Evolutionary conservation across 2,329 filamentous ascomycete species (phyloP).

Genomic region (Colletotrichum scovillei): DNA sequence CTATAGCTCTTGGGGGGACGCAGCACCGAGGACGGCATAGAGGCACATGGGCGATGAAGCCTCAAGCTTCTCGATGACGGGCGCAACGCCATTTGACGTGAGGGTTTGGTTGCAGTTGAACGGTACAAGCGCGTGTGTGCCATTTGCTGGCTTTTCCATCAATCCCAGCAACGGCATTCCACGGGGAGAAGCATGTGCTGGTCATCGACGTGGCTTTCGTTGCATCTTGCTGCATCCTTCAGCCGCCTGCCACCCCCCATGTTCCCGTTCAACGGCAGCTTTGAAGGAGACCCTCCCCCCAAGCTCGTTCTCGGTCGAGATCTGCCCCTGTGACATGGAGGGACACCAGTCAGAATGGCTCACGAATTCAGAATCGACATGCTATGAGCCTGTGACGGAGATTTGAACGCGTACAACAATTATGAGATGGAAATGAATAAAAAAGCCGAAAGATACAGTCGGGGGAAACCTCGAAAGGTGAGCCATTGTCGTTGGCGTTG

Average conservation of each 20-base stretch:
- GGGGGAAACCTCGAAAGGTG: not conserved
- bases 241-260: not conserved
- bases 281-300: not conserved
- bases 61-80: conserved; percentile 8
- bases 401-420: not conserved
- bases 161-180: conserved; percentile 12
- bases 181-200: conserved; percentile 2
- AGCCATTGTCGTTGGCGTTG: conserved; percentile 18
- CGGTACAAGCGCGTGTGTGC: conserved; percentile 13
- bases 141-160: conserved; percentile 16
- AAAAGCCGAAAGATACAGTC: not conserved
- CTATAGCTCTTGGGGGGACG: not conserved
- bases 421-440: not conserved
- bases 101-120: conserved; percentile 13
- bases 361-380: not conserved
- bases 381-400: not conserved
- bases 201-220: not conserved
- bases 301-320: not conserved
- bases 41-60: conserved; percentile 8
- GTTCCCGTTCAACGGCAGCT: not conserved
- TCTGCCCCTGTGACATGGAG: not conserved
- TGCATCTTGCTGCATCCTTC: not conserved
- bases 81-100: conserved; percentile 11
- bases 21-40: not conserved
- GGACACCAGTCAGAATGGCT: not conserved